Percentiles rank a stretch among this genome's conserved stretches.
Conservation (phyloP, 2,329 filamentous ascomycete species). For the Cercospora sojina region DNA sequence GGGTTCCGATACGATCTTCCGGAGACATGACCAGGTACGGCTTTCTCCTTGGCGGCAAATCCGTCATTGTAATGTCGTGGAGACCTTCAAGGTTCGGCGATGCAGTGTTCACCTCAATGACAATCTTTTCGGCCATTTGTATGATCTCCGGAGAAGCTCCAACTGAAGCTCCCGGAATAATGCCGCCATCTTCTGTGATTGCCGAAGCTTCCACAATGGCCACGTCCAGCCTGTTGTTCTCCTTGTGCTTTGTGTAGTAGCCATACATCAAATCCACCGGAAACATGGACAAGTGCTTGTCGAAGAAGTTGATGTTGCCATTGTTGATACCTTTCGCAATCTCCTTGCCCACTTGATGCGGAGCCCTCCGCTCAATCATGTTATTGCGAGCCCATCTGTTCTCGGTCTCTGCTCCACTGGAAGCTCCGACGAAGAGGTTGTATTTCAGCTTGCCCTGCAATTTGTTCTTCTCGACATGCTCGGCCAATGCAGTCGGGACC, state of each 20-base stretch:
- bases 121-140: constrained; percentile 90
- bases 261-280: constrained; percentile 78
- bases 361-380: constrained; percentile 83
- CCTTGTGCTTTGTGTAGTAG: constrained; percentile 74
- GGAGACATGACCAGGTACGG: constrained; percentile 82
- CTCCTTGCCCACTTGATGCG: constrained; percentile 86
- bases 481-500: constrained; percentile 77
- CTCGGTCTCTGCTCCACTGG: constrained; percentile 84
- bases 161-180: constrained; percentile 76
- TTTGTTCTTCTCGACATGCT: constrained; percentile 84
- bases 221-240: constrained; percentile 73
- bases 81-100: constrained; percentile 82
- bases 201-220: constrained; percentile 78
- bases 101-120: constrained; percentile 88
- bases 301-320: constrained; percentile 86
- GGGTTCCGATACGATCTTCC: constrained; percentile 81
- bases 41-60: constrained; percentile 75
- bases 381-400: constrained; percentile 85
- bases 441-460: constrained; percentile 83
- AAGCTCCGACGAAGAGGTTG: constrained; percentile 85
- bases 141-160: constrained; percentile 52
- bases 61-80: constrained; percentile 89
- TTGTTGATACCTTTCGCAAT: constrained; percentile 90
- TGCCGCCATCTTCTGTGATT: constrained; percentile 84
- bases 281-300: constrained; percentile 93